Conservation (phyloP, 352 stramenopile species). For the Phytophthora podocarpi region DNA sequence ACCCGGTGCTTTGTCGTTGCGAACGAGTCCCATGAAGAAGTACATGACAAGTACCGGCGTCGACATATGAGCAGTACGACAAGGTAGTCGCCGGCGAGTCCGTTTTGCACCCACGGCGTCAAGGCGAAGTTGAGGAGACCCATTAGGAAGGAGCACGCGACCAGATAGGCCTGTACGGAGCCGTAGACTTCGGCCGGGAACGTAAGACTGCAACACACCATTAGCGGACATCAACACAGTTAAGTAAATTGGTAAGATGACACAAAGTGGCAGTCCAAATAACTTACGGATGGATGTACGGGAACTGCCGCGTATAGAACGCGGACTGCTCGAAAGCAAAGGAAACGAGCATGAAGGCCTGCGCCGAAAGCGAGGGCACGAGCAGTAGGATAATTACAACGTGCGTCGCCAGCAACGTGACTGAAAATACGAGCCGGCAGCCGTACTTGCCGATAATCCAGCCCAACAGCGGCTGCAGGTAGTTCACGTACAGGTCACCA, state of each 20-base stretch:
- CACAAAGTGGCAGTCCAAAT: too few species aligned
- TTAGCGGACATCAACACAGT: neutral
- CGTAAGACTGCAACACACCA: conserved; percentile 27
- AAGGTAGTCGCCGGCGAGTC: conserved; percentile 36
- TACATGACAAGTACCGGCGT: conserved; percentile 35
- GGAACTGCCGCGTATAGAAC: conserved; percentile 52
- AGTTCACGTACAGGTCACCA: conserved; percentile 45
- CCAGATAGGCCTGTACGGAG: conserved; percentile 41
- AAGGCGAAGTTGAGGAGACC: conserved; percentile 46
- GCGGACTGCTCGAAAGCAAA: conserved; percentile 41
- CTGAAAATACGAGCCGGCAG: conserved; percentile 33
- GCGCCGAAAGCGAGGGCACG: conserved; percentile 35
- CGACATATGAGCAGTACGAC: conserved; percentile 41
- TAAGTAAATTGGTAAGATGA: conserved; percentile 1
- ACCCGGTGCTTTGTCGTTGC: neutral
- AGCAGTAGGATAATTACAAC: conserved; percentile 40
- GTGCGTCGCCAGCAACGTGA: conserved; percentile 36
- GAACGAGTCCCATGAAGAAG: conserved; percentile 36
- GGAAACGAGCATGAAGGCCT: conserved; percentile 41
- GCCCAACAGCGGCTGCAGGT: conserved; percentile 42
- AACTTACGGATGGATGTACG: conserved; percentile 48
- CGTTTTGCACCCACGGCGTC: conserved; percentile 41
- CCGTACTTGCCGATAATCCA: conserved; percentile 46
- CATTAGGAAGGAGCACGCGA: conserved; percentile 38
- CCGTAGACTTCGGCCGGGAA: conserved; percentile 44